A percentile compares a stretch with the other conserved stretches of the same genome.
Evolutionary conservation across 2,329 filamentous ascomycete genomes (phyloP).

Genomic region (Ascochyta fabae): DNA sequence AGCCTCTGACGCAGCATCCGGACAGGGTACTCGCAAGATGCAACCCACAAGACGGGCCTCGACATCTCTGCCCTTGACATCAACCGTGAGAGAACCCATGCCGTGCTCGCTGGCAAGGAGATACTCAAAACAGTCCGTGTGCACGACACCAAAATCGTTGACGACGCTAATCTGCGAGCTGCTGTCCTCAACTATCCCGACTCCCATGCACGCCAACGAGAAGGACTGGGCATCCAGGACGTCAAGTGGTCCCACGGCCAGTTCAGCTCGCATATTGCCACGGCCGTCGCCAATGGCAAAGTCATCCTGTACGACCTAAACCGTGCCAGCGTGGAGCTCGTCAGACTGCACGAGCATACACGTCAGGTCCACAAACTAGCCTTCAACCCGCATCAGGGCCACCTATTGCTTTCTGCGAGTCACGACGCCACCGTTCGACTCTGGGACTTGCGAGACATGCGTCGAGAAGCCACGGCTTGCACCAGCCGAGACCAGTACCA

Average conservation of each 20-base stretch:
- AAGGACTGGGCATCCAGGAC: conserved; percentile 68
- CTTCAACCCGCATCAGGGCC: conserved; percentile 68
- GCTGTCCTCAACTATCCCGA: conserved; percentile 65
- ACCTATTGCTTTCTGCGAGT: conserved; percentile 67
- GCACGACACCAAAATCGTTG: conserved; percentile 62
- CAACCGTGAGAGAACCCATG: conserved; percentile 68
- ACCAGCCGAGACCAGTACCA: conserved; percentile 62
- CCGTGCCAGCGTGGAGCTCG: conserved; percentile 65
- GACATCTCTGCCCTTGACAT: conserved; percentile 69
- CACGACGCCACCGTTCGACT: conserved; percentile 69
- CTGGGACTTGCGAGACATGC: conserved; percentile 67
- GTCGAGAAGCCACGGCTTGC: conserved; percentile 58
- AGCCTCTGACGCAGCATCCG: conserved; percentile 44
- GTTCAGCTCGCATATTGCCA: conserved; percentile 66
- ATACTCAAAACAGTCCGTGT: conserved; percentile 70
- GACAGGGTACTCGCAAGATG: conserved; percentile 59
- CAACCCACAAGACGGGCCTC: conserved; percentile 68
- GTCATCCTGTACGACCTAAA: conserved; percentile 70
- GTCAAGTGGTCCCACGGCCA: conserved; percentile 72
- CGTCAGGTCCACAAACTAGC: conserved; percentile 71
- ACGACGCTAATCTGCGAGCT: conserved; percentile 69
- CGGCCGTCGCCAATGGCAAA: conserved; percentile 69
- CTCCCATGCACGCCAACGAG: conserved; percentile 58
- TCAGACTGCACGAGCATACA: conserved; percentile 68
- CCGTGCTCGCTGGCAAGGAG: conserved; percentile 68